Percentiles rank a stretch among this genome's conserved stretches.
phyloP scores from a whole-genome alignment of 2,329 filamentous ascomycete species.

The Sordariomycetes sp. region DNA sequence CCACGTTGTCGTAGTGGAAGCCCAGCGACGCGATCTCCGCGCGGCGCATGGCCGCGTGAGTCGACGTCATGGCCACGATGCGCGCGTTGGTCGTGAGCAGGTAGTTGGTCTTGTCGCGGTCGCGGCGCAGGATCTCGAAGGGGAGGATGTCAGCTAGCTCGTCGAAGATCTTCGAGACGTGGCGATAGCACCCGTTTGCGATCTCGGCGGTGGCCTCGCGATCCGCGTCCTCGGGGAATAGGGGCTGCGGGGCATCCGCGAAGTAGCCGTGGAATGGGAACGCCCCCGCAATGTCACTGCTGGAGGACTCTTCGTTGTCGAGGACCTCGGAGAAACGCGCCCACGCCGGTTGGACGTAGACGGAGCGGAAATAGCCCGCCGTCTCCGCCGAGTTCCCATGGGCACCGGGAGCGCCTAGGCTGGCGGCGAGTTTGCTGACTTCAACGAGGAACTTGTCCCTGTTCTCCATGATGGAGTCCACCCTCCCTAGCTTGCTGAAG shows the following conservation, averaged over 20 bases:
- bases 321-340: constrained; percentile 60
- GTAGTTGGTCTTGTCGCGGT: constrained; percentile 92
- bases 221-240: constrained; percentile 60
- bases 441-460: constrained; percentile 68
- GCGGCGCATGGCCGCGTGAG: constrained; percentile 88
- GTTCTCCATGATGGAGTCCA: constrained; percentile 91
- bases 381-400: constrained; percentile 95
- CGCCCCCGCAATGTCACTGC: constrained; percentile 52
- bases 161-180: constrained; percentile 82
- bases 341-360: constrained; percentile 86
- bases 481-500: constrained; percentile 89
- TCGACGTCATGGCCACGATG: constrained; percentile 97
- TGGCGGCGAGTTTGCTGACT: constrained; percentile 75
- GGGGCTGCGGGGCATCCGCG: constrained; percentile 70
- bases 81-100: constrained; percentile 91
- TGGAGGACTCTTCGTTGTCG: constrained; percentile 42
- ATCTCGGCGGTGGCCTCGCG: constrained; percentile 64
- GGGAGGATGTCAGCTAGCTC: constrained; percentile 89
- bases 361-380: constrained; percentile 89
- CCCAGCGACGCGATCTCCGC: constrained; percentile 85
- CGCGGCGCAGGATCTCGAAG: constrained; percentile 84
- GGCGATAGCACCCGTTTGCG: constrained; percentile 74
- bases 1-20: constrained; percentile 93
- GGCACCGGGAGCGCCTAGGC: constrained; percentile 80
- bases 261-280: constrained; percentile 92